Percentiles rank a stretch among this genome's conserved stretches.
These are phyloP conservation scores for Kwoniella sp. DNA, from an alignment of 768 basidiomycete genomes.

Conservation along the genomic window DNA sequence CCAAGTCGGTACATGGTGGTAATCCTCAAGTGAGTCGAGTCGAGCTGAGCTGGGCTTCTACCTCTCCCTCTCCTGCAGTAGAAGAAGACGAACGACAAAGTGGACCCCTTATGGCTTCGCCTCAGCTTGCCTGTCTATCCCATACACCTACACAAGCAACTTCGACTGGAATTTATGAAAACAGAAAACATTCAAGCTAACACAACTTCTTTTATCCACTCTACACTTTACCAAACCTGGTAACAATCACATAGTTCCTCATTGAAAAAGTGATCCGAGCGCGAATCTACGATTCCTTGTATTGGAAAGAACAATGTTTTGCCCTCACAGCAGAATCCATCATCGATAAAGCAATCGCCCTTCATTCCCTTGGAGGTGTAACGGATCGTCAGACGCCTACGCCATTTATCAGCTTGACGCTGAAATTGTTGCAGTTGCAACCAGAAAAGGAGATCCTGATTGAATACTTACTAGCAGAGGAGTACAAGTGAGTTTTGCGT, in stretches of 20 bases:
- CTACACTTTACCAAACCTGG: no score
- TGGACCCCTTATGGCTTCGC: no score
- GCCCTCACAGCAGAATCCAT: constrained; percentile 94
- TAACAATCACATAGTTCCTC: constrained; percentile 68
- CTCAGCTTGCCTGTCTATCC: no score
- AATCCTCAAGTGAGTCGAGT: constrained; percentile 90
- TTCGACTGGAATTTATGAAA: no score
- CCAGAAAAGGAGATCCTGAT: constrained; percentile 96
- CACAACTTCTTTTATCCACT: no score
- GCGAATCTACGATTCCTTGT: constrained; percentile 90
- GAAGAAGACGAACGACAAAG: no score
- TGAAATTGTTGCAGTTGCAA: constrained; percentile 94
- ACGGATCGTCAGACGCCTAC: constrained; percentile 90
- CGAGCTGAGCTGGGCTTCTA: no score
- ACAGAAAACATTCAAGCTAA: no score
- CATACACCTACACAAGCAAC: no score
- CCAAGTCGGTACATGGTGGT: constrained; percentile 88
- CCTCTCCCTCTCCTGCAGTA: no score
- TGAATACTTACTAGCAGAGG: constrained; percentile 92
- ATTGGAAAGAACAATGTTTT: constrained; percentile 99
- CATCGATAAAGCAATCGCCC: constrained; percentile 87
- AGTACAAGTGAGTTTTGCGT: constrained; percentile 89
- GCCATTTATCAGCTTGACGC: constrained; percentile 84
- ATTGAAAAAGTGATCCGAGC: constrained; percentile 95
- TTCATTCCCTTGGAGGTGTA: constrained; percentile 84